Evolutionary conservation across 1,284 basidiomycete genomes (phyloP).

Genomic region (Rhodotorula sp.): DNA sequence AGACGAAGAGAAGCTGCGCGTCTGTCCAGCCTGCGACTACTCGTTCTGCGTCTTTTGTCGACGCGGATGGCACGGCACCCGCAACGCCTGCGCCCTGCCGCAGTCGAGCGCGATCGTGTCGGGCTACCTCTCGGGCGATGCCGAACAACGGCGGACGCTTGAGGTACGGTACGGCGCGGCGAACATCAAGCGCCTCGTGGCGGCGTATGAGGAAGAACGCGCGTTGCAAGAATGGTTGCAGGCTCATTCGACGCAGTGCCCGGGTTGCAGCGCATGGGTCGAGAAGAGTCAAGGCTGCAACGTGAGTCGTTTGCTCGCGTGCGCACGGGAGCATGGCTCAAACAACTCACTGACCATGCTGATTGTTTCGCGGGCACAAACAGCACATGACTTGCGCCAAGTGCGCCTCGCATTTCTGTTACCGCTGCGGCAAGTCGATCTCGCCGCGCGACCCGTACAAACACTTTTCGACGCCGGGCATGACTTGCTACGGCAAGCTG

Average conservation of each 20-base stretch:
- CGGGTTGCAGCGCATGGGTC: slow-evolving; percentile 60
- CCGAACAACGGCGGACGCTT: slow-evolving; percentile 55
- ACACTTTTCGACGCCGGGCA: slow-evolving; percentile 57
- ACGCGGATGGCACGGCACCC: slow-evolving; percentile 73
- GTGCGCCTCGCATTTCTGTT: slow-evolving; percentile 72
- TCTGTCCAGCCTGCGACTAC: slow-evolving; percentile 60
- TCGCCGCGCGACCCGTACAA: slow-evolving; percentile 59
- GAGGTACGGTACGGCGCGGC: slow-evolving; percentile 64
- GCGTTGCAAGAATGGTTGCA: slow-evolving; percentile 66
- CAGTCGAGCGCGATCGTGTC: slow-evolving; percentile 62
- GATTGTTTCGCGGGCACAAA: slow-evolving; percentile 1
- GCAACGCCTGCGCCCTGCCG: slow-evolving; percentile 63
- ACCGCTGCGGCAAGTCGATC: slow-evolving; percentile 54
- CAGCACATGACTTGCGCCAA: slow-evolving; percentile 68
- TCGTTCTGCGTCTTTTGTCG: slow-evolving; percentile 60
- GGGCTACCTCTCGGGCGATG: slow-evolving; percentile 61
- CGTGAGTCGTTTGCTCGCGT: slow-evolving; percentile 49
- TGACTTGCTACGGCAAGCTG: slow-evolving; percentile 38
- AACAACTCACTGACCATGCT: slow-evolving; percentile 20
- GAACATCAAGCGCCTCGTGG: slow-evolving; percentile 61
- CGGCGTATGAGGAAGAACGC: slow-evolving; percentile 63
- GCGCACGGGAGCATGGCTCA: no score
- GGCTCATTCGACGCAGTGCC: slow-evolving; percentile 63
- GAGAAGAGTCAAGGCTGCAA: slow-evolving; percentile 74
- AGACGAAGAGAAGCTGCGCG: slow-evolving; percentile 64